These are phyloP conservation scores for Tympanopsis confertula DNA, from an alignment of 2,329 filamentous ascomycete species.

Conservation along the genomic window DNA sequence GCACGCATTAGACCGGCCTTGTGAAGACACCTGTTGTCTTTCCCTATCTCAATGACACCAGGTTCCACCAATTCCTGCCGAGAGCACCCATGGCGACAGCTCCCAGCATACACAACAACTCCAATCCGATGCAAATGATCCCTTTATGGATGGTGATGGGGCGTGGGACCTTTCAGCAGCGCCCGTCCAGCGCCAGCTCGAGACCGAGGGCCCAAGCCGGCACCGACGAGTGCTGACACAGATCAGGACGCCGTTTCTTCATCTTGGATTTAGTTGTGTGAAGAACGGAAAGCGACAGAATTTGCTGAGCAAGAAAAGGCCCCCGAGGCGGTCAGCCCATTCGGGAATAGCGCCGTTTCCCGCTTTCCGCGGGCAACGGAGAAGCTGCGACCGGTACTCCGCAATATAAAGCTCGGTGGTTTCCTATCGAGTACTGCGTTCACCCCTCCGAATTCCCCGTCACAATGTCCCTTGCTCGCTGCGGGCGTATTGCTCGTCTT, in stretches of 20 bases:
- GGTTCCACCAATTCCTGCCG: neutral
- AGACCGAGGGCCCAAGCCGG: slow-evolving; percentile 13
- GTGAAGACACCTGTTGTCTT: too few species aligned
- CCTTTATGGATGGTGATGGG: slow-evolving; percentile 18
- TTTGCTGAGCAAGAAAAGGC: slow-evolving; percentile 9
- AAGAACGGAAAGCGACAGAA: slow-evolving; percentile 16
- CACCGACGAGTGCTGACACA: slow-evolving; percentile 28
- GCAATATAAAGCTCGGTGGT: neutral
- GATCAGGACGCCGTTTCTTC: slow-evolving; percentile 36
- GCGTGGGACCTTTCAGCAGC: slow-evolving; percentile 20
- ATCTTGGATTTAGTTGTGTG: slow-evolving; percentile 42
- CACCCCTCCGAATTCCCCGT: neutral
- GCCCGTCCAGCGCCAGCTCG: slow-evolving; percentile 11
- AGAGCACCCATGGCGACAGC: neutral
- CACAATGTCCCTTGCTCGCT: slow-evolving; percentile 21
- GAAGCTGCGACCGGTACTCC: slow-evolving; percentile 1
- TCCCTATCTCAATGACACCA: too few species aligned
- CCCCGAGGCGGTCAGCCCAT: slow-evolving; percentile 7
- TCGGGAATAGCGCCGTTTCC: slow-evolving; percentile 5
- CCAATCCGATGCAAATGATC: slow-evolving; percentile 21
- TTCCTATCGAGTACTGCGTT: too few species aligned
- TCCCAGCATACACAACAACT: slow-evolving; percentile 8
- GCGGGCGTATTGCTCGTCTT: slow-evolving; percentile 17
- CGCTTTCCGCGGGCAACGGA: slow-evolving; percentile 1
- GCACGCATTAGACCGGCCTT: too few species aligned